phyloP scores from a whole-genome alignment of 192 early-diverging fungal species.

The Backusella morwellensis region DNA sequence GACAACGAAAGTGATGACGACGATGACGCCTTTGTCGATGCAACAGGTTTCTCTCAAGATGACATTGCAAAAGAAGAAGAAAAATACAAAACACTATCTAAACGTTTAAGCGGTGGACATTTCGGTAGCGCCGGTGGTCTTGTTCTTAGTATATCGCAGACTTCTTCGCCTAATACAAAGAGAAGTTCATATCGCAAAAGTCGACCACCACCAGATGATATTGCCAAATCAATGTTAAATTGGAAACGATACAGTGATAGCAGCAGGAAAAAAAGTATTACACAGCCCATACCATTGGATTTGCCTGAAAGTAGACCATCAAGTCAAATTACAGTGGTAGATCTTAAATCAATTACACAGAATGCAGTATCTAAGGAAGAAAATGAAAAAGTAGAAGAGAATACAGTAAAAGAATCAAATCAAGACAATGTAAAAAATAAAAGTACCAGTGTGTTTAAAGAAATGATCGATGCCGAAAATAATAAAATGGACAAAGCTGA shows the following conservation, averaged over 20 bases:
- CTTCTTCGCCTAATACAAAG: neutral
- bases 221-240: conserved; percentile 28
- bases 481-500: neutral
- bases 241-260: conserved; percentile 26
- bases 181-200: neutral
- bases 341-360: neutral
- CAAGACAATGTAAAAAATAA: neutral
- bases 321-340: neutral
- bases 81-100: conserved; percentile 16
- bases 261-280: neutral
- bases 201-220: conserved; percentile 19
- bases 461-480: neutral
- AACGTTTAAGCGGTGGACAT: conserved; percentile 32
- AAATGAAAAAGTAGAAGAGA: neutral
- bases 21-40: conserved; percentile 32
- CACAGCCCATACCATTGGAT: neutral
- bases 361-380: neutral
- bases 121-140: conserved; percentile 38
- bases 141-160: conserved; percentile 22
- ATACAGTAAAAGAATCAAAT: neutral
- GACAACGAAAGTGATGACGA: neutral
- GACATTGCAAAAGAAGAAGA: conserved; percentile 19
- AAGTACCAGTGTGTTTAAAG: neutral
- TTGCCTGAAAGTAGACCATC: neutral
- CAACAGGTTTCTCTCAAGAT: conserved; percentile 16